Evolutionary conservation across 306 rosid genomes (phyloP).

Genomic region (Erythrophleum fordii): DNA sequence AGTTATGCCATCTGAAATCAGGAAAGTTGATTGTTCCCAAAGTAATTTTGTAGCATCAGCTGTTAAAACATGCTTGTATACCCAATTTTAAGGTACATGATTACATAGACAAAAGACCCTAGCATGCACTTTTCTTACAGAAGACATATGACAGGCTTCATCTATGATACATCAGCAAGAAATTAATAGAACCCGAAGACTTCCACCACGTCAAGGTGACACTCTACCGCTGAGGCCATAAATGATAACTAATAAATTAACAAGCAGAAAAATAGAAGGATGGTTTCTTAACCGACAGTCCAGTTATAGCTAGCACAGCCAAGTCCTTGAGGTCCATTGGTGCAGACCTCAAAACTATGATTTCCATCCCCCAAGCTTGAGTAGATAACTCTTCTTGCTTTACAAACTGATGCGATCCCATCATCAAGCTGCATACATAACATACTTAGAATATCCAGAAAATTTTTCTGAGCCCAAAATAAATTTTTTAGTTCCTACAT

Average conservation of each 20-base stretch:
- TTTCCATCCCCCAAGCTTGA: constrained; percentile 73
- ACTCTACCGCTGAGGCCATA: background rate
- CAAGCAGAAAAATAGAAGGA: constrained; percentile 38
- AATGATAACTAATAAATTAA: background rate
- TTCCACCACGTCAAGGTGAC: no score
- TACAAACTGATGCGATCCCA: constrained; percentile 58
- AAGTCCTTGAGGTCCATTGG: constrained; percentile 53
- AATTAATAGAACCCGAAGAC: constrained; percentile 23
- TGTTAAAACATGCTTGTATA: background rate
- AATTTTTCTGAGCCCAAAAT: background rate
- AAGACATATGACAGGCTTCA: constrained; percentile 12
- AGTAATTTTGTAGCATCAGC: background rate
- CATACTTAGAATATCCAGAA: constrained; percentile 27
- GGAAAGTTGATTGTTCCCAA: background rate
- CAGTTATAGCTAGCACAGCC: constrained; percentile 73
- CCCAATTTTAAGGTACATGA: constrained; percentile 3
- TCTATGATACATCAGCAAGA: background rate
- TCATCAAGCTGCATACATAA: constrained; percentile 70
- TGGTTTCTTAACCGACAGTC: constrained; percentile 73
- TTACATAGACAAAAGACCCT: constrained; percentile 10
- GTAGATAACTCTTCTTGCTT: constrained; percentile 54
- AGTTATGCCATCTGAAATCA: constrained; percentile 4
- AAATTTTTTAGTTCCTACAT: background rate
- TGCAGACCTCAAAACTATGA: constrained; percentile 77
- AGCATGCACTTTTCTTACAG: constrained; percentile 15